Percentiles rank a stretch among this genome's conserved stretches.
These are phyloP conservation scores for Sphaceloma murrayae DNA, from an alignment of 2,329 filamentous ascomycete genomes.

Conservation along the genomic window DNA sequence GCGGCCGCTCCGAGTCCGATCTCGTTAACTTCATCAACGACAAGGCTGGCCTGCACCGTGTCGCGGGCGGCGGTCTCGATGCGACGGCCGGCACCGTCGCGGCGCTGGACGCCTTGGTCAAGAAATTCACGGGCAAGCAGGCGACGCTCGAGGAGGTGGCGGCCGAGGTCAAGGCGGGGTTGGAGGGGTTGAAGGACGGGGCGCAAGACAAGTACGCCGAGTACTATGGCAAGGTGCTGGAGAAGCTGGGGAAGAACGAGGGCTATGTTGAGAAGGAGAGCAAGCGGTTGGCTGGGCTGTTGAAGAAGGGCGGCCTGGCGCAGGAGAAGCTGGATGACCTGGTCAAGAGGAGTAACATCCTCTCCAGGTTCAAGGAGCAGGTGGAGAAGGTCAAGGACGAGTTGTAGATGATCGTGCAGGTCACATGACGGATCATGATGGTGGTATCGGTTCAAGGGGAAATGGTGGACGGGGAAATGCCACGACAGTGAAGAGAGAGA, in stretches of 20 bases:
- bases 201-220: slow-evolving; percentile 74
- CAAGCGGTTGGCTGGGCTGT: slow-evolving; percentile 64
- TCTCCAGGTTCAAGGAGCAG: slow-evolving; percentile 58
- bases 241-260: slow-evolving; percentile 68
- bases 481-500: background rate
- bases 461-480: background rate
- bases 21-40: slow-evolving; percentile 77
- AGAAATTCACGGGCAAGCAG: slow-evolving; percentile 58
- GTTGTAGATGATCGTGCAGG: slow-evolving; percentile 23
- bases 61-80: slow-evolving; percentile 70
- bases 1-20: slow-evolving; percentile 65
- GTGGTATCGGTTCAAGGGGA: too few relatives aligned
- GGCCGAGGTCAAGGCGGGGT: slow-evolving; percentile 63
- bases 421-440: too few relatives aligned
- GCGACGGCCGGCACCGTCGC: slow-evolving; percentile 72
- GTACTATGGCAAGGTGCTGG: slow-evolving; percentile 88
- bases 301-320: slow-evolving; percentile 78
- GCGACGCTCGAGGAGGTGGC: slow-evolving; percentile 51
- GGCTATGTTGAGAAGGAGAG: slow-evolving; percentile 80
- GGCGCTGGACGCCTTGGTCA: slow-evolving; percentile 63
- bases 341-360: slow-evolving; percentile 75
- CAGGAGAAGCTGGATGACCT: slow-evolving; percentile 84
- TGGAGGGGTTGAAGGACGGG: slow-evolving; percentile 51
- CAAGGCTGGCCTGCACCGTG: slow-evolving; percentile 79
- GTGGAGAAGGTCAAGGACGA: slow-evolving; percentile 26